Evolutionary conservation across 257 asterid genomes (phyloP).

Genomic region (Marsdenia floribunda): DNA sequence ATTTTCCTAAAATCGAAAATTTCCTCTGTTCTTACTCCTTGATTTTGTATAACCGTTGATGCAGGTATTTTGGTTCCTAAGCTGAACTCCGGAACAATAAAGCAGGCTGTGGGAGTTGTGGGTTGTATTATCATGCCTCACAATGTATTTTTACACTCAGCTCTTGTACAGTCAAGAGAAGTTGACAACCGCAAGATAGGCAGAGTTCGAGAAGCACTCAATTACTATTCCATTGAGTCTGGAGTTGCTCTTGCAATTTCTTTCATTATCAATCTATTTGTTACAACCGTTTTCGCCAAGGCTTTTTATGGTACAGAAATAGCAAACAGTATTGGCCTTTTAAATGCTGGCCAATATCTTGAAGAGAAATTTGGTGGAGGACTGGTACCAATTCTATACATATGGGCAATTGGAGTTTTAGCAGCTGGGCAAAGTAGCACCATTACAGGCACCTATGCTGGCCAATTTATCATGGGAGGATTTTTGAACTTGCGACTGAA

Average conservation of each 20-base stretch:
- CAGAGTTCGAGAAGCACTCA: constrained; percentile 30
- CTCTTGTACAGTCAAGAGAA: constrained; percentile 33
- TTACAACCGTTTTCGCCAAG: constrained; percentile 31
- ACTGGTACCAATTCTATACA: constrained; percentile 32
- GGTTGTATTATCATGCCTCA: constrained; percentile 38
- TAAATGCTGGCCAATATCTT: constrained; percentile 34
- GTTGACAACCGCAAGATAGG: constrained; percentile 24
- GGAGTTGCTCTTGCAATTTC: constrained; percentile 23
- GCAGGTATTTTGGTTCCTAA: constrained; percentile 32
- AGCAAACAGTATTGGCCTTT: constrained; percentile 31
- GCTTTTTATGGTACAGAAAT: constrained; percentile 27
- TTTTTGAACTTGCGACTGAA: constrained; percentile 29
- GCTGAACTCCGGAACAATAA: constrained; percentile 29
- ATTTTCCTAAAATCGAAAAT: neutral
- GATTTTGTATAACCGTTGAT: neutral
- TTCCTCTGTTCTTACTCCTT: neutral
- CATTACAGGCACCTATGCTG: constrained; percentile 38
- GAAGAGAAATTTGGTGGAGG: constrained; percentile 34
- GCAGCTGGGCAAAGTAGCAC: constrained; percentile 50
- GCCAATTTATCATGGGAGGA: constrained; percentile 41
- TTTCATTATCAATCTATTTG: constrained; percentile 32
- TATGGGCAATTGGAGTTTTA: constrained; percentile 36
- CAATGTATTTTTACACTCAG: constrained; percentile 37
- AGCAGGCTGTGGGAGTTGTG: constrained; percentile 34
- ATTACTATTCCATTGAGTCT: constrained; percentile 32